Conservation (phyloP, 441 rosid genomes). For the Iberis amara region DNA sequence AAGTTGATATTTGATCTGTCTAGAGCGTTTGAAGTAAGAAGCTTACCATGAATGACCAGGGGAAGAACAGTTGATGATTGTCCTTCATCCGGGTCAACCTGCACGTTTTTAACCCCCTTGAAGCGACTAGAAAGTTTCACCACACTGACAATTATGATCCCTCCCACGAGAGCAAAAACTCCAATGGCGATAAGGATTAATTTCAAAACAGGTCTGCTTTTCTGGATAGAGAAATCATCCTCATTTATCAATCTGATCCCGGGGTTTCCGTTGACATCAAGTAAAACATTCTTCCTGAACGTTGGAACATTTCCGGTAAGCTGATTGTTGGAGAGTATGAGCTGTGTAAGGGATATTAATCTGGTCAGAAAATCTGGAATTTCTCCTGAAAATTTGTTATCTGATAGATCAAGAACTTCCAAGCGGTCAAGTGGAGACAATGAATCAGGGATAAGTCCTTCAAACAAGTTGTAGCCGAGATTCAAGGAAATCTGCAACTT, state of each 20-base stretch:
- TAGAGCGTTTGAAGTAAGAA: slow-evolving; percentile 53
- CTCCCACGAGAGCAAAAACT: slow-evolving; percentile 33
- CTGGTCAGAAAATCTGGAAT: slow-evolving; percentile 35
- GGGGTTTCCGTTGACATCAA: slow-evolving; percentile 37
- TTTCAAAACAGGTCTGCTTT: slow-evolving; percentile 27
- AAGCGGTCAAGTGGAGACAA: slow-evolving; percentile 35
- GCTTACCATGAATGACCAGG: slow-evolving; percentile 45
- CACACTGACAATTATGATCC: slow-evolving; percentile 28
- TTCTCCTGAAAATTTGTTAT: slow-evolving; percentile 47
- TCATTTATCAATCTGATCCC: slow-evolving; percentile 7
- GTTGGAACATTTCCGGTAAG: slow-evolving; percentile 42
- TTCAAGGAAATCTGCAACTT: slow-evolving; percentile 63
- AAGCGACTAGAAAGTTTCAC: slow-evolving; percentile 38
- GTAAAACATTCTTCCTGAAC: slow-evolving; percentile 28
- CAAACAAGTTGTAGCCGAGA: slow-evolving; percentile 53
- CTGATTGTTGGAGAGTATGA: slow-evolving; percentile 56
- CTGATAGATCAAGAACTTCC: slow-evolving; percentile 71
- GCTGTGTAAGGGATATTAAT: slow-evolving; percentile 38
- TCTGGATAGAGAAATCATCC: not conserved
- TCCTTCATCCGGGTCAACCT: slow-evolving; percentile 34
- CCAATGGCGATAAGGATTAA: slow-evolving; percentile 36
- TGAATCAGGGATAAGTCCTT: slow-evolving; percentile 43
- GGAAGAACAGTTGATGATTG: slow-evolving; percentile 35
- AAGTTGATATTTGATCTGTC: slow-evolving; percentile 66
- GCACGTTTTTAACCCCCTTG: slow-evolving; percentile 40